Conservation (phyloP, 345 rosid genomes). For the Euclidium syriacum region DNA sequence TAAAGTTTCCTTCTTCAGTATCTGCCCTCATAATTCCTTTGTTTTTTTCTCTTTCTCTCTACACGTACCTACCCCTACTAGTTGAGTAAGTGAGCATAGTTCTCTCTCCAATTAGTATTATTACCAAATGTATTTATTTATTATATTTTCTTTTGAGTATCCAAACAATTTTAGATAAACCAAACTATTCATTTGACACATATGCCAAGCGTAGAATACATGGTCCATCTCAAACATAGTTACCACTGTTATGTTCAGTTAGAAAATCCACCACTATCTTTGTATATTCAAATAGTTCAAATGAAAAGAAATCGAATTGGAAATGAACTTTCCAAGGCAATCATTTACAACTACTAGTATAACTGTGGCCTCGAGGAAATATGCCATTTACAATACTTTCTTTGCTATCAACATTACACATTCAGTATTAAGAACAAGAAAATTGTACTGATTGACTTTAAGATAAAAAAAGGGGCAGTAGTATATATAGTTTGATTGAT, state of each 20-base stretch:
- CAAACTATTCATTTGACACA: conserved; percentile 9
- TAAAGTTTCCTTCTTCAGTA: not conserved
- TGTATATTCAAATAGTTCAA: not conserved
- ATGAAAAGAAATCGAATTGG: not conserved
- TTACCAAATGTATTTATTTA: not conserved
- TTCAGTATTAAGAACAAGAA: not conserved
- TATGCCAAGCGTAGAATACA: not conserved
- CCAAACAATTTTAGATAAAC: not conserved
- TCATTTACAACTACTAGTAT: not conserved
- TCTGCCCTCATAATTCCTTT: not conserved
- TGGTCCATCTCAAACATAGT: not conserved
- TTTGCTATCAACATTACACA: not conserved
- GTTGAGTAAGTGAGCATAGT: conserved; percentile 7
- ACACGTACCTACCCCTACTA: conserved; percentile 12
- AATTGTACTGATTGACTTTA: not conserved
- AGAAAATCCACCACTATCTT: not conserved
- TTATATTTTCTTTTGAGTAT: not conserved
- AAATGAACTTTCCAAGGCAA: not conserved
- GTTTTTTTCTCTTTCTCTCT: not conserved
- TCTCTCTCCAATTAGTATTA: not conserved
- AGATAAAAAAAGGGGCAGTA: not conserved
- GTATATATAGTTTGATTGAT: not conserved
- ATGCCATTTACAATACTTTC: not conserved
- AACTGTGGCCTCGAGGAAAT: not conserved
- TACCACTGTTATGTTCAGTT: not conserved